These are phyloP conservation scores for Microbotryum scabiosae DNA, from an alignment of 1,284 basidiomycete species.

Conservation along the genomic window DNA sequence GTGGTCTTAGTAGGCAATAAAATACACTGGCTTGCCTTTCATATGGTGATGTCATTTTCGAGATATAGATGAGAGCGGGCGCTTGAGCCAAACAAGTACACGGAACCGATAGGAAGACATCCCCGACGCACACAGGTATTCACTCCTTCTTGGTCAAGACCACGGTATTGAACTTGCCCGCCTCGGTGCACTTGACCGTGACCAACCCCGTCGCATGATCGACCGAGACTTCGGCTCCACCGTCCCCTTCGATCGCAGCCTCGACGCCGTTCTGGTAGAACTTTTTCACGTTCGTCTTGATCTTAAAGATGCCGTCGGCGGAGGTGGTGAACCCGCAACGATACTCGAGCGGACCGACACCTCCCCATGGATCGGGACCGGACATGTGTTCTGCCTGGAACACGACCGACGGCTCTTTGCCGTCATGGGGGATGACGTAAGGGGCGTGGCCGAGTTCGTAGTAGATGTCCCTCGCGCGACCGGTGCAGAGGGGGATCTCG, in stretches of 20 bases:
- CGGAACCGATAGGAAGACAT: too few relatives aligned
- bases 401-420: slow-evolving; percentile 4
- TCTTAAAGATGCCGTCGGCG: slow-evolving; percentile 11
- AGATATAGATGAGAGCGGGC: too few relatives aligned
- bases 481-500: slow-evolving; percentile 22
- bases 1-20: too few relatives aligned
- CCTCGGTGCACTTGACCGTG: slow-evolving; percentile 8
- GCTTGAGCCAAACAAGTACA: too few relatives aligned
- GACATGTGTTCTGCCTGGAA: slow-evolving; percentile 24
- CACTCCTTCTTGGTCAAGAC: neutral
- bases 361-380: neutral
- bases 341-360: slow-evolving; percentile 12
- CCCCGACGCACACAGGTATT: too few relatives aligned
- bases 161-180: slow-evolving; percentile 4
- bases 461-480: slow-evolving; percentile 6
- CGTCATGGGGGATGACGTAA: slow-evolving; percentile 5
- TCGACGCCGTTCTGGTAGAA: slow-evolving; percentile 16
- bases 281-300: slow-evolving; percentile 12
- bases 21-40: too few relatives aligned
- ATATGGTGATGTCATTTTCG: too few relatives aligned
- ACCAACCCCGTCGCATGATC: slow-evolving; percentile 15
- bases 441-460: slow-evolving; percentile 25
- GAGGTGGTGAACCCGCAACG: slow-evolving; percentile 13
- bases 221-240: slow-evolving; percentile 1
- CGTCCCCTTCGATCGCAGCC: slow-evolving; percentile 7